Evolutionary conservation across 2,329 filamentous ascomycete genomes (phyloP).

Genomic region (Drechslerella dactyloides): DNA sequence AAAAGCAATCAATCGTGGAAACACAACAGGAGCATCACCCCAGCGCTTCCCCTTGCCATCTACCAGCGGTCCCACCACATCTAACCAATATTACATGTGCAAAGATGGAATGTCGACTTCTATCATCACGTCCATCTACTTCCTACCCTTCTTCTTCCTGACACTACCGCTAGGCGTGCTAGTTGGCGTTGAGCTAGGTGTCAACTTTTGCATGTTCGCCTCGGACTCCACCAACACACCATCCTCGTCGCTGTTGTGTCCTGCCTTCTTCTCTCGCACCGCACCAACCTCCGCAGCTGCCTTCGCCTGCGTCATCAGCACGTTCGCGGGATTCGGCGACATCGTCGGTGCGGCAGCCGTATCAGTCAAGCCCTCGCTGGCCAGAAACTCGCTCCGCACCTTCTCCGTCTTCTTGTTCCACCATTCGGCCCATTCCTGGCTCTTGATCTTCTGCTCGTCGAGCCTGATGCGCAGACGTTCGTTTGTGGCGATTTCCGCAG

Average conservation of each 20-base stretch:
- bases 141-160: constrained; percentile 51
- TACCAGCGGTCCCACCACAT: neutral
- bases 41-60: neutral
- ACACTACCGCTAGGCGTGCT: constrained; percentile 40
- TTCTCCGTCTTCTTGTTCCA: constrained; percentile 79
- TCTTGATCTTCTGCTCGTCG: constrained; percentile 74
- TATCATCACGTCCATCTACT: constrained; percentile 26
- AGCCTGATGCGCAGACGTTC: constrained; percentile 75
- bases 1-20: constrained; percentile 7
- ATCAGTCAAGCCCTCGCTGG: constrained; percentile 61
- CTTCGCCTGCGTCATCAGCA: constrained; percentile 55
- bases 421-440: constrained; percentile 80
- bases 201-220: constrained; percentile 34
- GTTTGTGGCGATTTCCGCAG: constrained; percentile 94
- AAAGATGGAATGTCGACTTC: neutral
- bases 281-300: constrained; percentile 8
- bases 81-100: neutral
- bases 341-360: constrained; percentile 57
- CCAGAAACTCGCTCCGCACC: constrained; percentile 83
- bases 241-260: constrained; percentile 69
- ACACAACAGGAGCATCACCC: constrained; percentile 6
- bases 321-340: constrained; percentile 50
- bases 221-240: constrained; percentile 74
- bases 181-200: constrained; percentile 32
- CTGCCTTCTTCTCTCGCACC: constrained; percentile 54